Conservation (phyloP, 2,329 filamentous ascomycete genomes). For the Simplicillium sp. region DNA sequence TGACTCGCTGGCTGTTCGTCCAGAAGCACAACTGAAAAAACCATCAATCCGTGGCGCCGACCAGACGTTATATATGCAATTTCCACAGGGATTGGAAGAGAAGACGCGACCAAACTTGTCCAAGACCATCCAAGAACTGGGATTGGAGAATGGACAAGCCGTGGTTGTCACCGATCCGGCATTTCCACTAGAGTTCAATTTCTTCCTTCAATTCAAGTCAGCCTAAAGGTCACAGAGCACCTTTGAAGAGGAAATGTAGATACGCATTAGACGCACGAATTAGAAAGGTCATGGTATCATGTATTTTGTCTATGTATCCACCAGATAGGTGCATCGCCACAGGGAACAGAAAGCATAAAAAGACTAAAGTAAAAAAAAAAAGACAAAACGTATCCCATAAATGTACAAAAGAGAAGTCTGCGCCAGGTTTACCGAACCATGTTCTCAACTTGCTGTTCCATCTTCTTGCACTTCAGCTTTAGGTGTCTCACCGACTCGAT, state of each 20-base stretch:
- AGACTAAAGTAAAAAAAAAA: slow-evolving; percentile 14
- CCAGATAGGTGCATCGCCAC: not conserved
- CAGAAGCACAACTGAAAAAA: slow-evolving; percentile 89
- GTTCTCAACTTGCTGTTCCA: slow-evolving; percentile 61
- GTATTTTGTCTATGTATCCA: not conserved
- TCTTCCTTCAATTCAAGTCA: slow-evolving; percentile 38
- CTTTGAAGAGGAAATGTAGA: not conserved
- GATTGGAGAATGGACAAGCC: slow-evolving; percentile 70
- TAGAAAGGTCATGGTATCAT: slow-evolving; percentile 10
- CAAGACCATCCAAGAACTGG: slow-evolving; percentile 67
- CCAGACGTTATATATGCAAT: slow-evolving; percentile 86
- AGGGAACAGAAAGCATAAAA: slow-evolving; percentile 4
- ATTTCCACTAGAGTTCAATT: slow-evolving; percentile 62
- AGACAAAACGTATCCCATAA: slow-evolving; percentile 6
- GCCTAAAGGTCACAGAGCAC: not conserved
- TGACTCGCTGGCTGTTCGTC: slow-evolving; percentile 70
- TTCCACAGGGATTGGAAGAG: slow-evolving; percentile 70
- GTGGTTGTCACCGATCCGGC: slow-evolving; percentile 90
- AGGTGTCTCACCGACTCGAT: slow-evolving; percentile 78
- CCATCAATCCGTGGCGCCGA: slow-evolving; percentile 72
- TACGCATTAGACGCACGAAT: not conserved
- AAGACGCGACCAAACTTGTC: slow-evolving; percentile 74
- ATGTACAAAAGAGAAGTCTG: slow-evolving; percentile 2
- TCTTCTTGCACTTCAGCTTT: slow-evolving; percentile 70
- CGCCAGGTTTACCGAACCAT: slow-evolving; percentile 41